Evolutionary conservation across 768 basidiomycete species (phyloP).

Genomic region (Trametes coccinea): DNA sequence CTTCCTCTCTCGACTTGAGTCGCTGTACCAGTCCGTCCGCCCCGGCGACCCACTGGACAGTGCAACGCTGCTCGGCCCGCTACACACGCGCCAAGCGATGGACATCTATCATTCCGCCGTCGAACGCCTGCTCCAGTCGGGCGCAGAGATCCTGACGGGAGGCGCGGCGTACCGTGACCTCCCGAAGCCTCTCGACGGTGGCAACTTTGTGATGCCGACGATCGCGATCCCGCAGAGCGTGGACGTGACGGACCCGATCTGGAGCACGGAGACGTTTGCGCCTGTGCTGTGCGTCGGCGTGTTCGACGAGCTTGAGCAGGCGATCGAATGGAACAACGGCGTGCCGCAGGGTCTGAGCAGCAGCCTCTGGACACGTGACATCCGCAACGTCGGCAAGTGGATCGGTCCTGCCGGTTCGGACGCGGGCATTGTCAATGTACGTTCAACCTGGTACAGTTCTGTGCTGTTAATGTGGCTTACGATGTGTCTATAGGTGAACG

Average conservation of each 20-base stretch:
- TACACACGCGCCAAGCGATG: slow-evolving; percentile 76
- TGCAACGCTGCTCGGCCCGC: slow-evolving; percentile 78
- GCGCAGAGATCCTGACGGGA: slow-evolving; percentile 79
- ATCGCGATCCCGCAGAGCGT: slow-evolving; percentile 68
- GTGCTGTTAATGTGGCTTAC: not conserved
- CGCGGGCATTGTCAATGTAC: slow-evolving; percentile 88
- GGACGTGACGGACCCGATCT: slow-evolving; percentile 56
- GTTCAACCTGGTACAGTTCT: slow-evolving; percentile 26
- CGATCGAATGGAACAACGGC: slow-evolving; percentile 87
- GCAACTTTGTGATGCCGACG: slow-evolving; percentile 90
- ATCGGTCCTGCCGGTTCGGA: slow-evolving; percentile 89
- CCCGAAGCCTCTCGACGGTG: slow-evolving; percentile 49
- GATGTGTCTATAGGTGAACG: slow-evolving; percentile 52
- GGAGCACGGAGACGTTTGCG: slow-evolving; percentile 84
- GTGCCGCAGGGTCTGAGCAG: slow-evolving; percentile 89
- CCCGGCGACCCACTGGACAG: slow-evolving; percentile 85
- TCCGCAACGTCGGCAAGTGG: slow-evolving; percentile 87
- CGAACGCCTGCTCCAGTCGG: slow-evolving; percentile 56
- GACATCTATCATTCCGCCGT: slow-evolving; percentile 64
- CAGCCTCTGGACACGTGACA: slow-evolving; percentile 85
- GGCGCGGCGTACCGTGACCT: slow-evolving; percentile 53
- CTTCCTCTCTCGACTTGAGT: slow-evolving; percentile 74
- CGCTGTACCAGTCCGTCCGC: slow-evolving; percentile 67
- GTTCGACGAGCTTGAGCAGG: slow-evolving; percentile 85
- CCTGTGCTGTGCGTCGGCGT: slow-evolving; percentile 85